Evolutionary conservation across 768 basidiomycete species (phyloP).

Genomic region (Trametes coccinea): DNA sequence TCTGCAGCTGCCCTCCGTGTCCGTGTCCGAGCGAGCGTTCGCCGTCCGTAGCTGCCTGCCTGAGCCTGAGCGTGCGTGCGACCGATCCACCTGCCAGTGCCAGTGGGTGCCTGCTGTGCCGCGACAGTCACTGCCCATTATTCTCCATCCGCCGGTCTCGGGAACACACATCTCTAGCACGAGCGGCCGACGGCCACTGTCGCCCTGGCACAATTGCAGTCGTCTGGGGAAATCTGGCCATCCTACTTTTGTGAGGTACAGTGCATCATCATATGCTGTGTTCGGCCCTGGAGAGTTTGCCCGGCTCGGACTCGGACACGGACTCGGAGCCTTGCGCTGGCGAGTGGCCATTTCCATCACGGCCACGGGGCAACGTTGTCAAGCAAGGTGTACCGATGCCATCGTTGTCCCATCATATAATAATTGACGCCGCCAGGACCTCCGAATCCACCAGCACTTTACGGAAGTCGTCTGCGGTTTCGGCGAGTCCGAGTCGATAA

Average conservation of each 20-base stretch:
- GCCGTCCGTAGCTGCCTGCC: background rate
- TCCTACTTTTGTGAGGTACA: too few species aligned
- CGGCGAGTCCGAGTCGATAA: conserved; percentile 21
- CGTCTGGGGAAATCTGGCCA: background rate
- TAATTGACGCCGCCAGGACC: conserved; percentile 16
- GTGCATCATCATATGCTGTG: conserved; percentile 1
- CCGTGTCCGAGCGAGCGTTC: background rate
- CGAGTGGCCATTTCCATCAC: too few species aligned
- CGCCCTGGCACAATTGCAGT: background rate
- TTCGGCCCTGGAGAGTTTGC: conserved; percentile 19
- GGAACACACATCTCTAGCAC: too few species aligned
- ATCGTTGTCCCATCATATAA: conserved; percentile 23
- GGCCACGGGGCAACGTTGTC: conserved; percentile 28
- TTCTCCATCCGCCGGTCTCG: too few species aligned
- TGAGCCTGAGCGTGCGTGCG: background rate
- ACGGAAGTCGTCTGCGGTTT: conserved; percentile 25
- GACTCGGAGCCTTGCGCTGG: background rate
- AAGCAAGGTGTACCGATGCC: conserved; percentile 25
- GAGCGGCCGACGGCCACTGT: background rate
- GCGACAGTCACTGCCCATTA: background rate
- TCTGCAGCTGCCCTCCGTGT: background rate
- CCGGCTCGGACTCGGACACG: conserved; percentile 7
- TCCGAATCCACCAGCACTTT: conserved; percentile 17
- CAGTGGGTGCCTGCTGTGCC: background rate
- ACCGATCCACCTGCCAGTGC: background rate